Conservation (phyloP, 164 flowering plant genomes). For the Macadamia integrifolia region DNA sequence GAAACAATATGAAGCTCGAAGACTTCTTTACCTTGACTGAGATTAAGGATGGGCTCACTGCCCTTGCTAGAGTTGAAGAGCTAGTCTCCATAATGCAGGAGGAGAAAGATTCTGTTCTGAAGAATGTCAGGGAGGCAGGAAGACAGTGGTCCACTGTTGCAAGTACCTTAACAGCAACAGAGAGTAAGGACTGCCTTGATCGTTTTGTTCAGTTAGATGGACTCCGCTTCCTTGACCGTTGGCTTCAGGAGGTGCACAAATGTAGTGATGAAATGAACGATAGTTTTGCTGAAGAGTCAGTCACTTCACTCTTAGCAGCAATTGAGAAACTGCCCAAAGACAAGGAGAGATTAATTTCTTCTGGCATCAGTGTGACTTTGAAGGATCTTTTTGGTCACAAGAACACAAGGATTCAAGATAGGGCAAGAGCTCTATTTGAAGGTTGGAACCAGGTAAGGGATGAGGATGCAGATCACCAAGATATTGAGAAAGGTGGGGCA, state of each 20-base stretch:
- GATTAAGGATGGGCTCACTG: constrained; percentile 78
- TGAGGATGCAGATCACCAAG: constrained; percentile 13
- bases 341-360: constrained; percentile 31
- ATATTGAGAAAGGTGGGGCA: constrained; percentile 19
- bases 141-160: constrained; percentile 88
- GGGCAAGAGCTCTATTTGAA: constrained; percentile 44
- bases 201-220: constrained; percentile 75
- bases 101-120: constrained; percentile 43
- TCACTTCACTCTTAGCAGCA: constrained; percentile 49
- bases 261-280: constrained; percentile 36
- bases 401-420: constrained; percentile 52
- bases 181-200: constrained; percentile 65
- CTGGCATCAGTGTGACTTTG: constrained; percentile 57
- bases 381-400: constrained; percentile 47
- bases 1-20: constrained; percentile 64
- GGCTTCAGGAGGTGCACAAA: constrained; percentile 74
- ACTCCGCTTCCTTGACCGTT: constrained; percentile 46
- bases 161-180: constrained; percentile 62
- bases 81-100: constrained; percentile 59
- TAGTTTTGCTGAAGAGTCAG: constrained; percentile 54
- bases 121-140: constrained; percentile 58
- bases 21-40: constrained; percentile 82
- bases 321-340: constrained; percentile 61
- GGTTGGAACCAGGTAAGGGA: constrained; percentile 39
- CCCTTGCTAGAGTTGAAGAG: constrained; percentile 72